Percentiles rank a stretch among this genome's conserved stretches.
These are phyloP conservation scores for Rickenella mellea DNA, from an alignment of 768 basidiomycete genomes.

Conservation along the genomic window DNA sequence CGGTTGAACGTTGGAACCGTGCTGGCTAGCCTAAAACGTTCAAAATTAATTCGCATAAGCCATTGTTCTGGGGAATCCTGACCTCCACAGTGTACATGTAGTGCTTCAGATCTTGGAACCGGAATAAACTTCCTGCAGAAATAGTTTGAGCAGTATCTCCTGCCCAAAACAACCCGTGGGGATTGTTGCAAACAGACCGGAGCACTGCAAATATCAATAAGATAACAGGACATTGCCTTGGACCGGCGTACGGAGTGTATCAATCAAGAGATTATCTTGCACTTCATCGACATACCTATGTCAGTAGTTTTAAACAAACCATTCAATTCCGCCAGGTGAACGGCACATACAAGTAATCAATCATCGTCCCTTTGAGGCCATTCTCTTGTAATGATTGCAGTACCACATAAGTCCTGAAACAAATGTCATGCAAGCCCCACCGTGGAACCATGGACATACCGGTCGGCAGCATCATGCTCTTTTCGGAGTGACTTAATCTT, in stretches of 20 bases:
- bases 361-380: too few relatives aligned
- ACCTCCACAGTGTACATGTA: conserved; percentile 59
- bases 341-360: too few relatives aligned
- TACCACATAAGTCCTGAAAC: too few relatives aligned
- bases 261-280: conserved; percentile 63
- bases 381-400: too few relatives aligned
- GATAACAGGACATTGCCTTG: not conserved
- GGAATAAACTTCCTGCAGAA: conserved; percentile 60
- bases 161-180: conserved; percentile 66
- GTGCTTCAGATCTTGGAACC: conserved; percentile 63
- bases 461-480: conserved; percentile 51
- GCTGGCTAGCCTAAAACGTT: too few relatives aligned
- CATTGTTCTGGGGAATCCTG: too few relatives aligned
- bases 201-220: conserved; percentile 36
- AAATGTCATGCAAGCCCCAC: too few relatives aligned
- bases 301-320: not conserved
- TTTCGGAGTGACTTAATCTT: conserved; percentile 30
- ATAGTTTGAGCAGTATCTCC: conserved; percentile 79
- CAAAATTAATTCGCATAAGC: too few relatives aligned
- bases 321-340: too few relatives aligned
- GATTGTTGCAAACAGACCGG: conserved; percentile 50
- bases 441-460: too few relatives aligned
- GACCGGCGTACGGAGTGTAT: conserved; percentile 43
- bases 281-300: conserved; percentile 64
- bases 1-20: too few relatives aligned